Evolutionary conservation across 106 monocot species (phyloP), one percentile per base, ranked within the genome.

Genomic region (Amphibolis antarctica): DNA sequence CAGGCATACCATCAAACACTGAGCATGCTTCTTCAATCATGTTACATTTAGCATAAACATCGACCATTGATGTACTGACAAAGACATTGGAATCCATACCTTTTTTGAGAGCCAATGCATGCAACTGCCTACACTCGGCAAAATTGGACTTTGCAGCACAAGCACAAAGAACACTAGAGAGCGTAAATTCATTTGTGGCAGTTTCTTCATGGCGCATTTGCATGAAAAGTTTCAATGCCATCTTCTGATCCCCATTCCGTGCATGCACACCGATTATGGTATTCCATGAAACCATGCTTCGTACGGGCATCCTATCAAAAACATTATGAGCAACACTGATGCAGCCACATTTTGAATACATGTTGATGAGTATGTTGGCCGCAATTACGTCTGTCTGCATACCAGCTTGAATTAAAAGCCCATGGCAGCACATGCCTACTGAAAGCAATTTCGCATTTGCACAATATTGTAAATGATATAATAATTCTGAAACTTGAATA

Each of bases 231-330:
- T 42, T 20, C 46, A 79, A 14, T 4, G 70, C 79, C 44, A 66
- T 65, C 25, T 45, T 24, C 57, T 58, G 58, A 44, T 74, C 59
- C 18, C 67, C 64, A 44, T 62, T 50, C 11, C 65, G 67, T 0
- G 71, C 65, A 49, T 80, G 56, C 25, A 65, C 67, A 63, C 72
- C 70, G 53, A 84, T 84, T 50, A 80, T 74, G 59, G 80, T 77
- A 53, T 84, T 80, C 80, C 84, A 84, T 2, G 80, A 80, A 31
- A 84, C 74, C 9, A 75, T 71, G 53, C 63, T 84, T 58, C 79
- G 30, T 0, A 5, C 20, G 42, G 67, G 66, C 76, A 73, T 85
- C 44, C 64, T 46, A 66, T 82, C 77, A 64, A 85, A 85, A 26
- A 80, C 60, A 21, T 30, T 21, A 64, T 74, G 77, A 42, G 84